Conservation (phyloP, 73 alveolate genomes). For the Paramecium primaurelia region DNA sequence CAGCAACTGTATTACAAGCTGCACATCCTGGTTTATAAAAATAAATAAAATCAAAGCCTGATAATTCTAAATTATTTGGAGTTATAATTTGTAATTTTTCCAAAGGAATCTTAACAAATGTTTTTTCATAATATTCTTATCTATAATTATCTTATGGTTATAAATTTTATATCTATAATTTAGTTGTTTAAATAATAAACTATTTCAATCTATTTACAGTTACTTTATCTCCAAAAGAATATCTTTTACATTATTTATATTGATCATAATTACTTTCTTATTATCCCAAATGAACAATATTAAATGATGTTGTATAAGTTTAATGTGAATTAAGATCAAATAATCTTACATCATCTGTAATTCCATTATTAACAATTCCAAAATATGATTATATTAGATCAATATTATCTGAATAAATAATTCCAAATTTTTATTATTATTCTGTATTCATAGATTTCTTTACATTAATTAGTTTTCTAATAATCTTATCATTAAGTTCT, state of each 20-base stretch:
- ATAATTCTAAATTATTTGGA: not conserved
- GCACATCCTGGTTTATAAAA: slow-evolving; percentile 16
- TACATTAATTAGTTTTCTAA: not conserved
- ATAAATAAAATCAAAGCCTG: not conserved
- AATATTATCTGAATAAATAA: not conserved
- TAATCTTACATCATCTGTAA: not conserved
- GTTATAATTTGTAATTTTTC: not conserved
- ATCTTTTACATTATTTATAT: not conserved
- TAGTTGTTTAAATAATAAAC: not conserved
- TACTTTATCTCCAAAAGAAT: not conserved
- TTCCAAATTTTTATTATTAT: not conserved
- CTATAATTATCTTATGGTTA: not conserved
- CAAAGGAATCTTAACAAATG: not conserved
- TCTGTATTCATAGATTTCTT: not conserved
- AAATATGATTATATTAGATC: not conserved
- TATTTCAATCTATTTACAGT: not conserved
- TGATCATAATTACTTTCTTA: not conserved
- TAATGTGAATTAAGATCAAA: not conserved
- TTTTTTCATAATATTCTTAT: slow-evolving; percentile 16
- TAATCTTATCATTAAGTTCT: not conserved
- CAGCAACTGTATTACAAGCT: not conserved
- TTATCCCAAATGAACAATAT: not conserved
- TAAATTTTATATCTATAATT: not conserved
- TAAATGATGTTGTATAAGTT: not conserved
- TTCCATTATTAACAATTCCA: not conserved